Base-by-base conservation (phyloP, 441 rosid genomes). In the Populus hybrid region DNA sequence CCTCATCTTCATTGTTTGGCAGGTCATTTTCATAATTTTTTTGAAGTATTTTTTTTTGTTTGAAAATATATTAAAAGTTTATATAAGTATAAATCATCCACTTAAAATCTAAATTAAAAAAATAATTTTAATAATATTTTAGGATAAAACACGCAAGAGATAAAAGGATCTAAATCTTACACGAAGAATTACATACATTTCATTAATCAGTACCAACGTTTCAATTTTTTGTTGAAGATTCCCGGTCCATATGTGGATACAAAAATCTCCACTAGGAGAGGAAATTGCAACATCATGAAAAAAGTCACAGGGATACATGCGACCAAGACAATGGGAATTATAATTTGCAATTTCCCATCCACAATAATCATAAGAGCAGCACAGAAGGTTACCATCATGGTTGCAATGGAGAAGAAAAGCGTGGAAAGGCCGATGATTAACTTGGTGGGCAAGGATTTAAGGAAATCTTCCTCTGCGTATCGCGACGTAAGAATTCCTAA, bases 371-470 rank as follows among this genome's bases (percentile, higher is more conserved):
- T 79, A 21, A 84, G 82, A 7, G 89, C 78, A 1, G 90, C 81
- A 35, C 83, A 67, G 69, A 89, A 89, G n/a, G 90, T 84, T 10
- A 82, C 83, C 75, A 89, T 77, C 90, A 89, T 89, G 38, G 84
- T 50, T 59, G 79, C 80, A 28, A 87, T 85, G 10, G 90, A 84
- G 12, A 83, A 10, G 70, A 24, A 67, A 12, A 67, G 70, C n/a
- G 70, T 67, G 20, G 35, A 67, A 67, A 67, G 70, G 16, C 70
- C 70, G 16, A 24, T 24, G 6, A 67, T 10, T 28, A 67, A 24
- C 70, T 53, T 53, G 1, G n/a, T 53, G 61, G 61, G 61, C 1
- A 53, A 16, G 8, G 61, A 53, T 53, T 2, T 16, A 18, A 16
- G 61, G n/a, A 53, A 53, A 53, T 53, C 61, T 53, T 53, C 61